A percentile compares a stretch with the other conserved stretches of the same genome.
These are phyloP conservation scores for Curvularia eragrostidis DNA, from an alignment of 2,329 filamentous ascomycete genomes.

Conservation along the genomic window DNA sequence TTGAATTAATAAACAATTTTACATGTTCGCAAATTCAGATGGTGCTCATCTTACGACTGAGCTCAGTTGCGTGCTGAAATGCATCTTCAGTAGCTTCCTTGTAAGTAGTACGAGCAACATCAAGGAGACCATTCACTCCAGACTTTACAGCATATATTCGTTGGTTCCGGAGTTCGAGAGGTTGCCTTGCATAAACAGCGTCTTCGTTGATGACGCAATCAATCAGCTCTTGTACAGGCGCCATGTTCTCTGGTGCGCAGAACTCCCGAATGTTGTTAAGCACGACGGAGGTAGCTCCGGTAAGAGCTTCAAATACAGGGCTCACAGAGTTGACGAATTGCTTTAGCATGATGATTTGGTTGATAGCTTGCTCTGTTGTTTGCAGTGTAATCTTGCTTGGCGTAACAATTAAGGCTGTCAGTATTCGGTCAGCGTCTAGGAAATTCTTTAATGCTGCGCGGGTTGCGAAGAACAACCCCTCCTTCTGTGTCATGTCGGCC, in stretches of 20 bases:
- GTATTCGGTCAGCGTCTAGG: conserved; percentile 77
- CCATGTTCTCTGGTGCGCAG: conserved; percentile 69
- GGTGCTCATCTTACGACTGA: conserved; percentile 63
- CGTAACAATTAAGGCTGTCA: conserved; percentile 81
- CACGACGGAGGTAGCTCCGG: conserved; percentile 67
- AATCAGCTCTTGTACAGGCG: conserved; percentile 69
- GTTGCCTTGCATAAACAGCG: conserved; percentile 76
- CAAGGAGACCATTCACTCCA: conserved; percentile 82
- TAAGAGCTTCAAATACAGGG: conserved; percentile 71
- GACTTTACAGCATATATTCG: conserved; percentile 89
- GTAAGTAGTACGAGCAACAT: conserved; percentile 87
- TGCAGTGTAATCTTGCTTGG: conserved; percentile 70
- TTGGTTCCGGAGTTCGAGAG: conserved; percentile 88
- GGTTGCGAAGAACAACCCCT: conserved; percentile 82
- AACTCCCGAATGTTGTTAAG: conserved; percentile 72
- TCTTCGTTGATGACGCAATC: conserved; percentile 77
- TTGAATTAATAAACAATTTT: conserved; percentile 4
- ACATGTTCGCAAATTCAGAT: neutral
- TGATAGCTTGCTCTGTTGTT: conserved; percentile 80
- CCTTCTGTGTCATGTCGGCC: conserved; percentile 79
- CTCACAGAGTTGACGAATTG: conserved; percentile 74
- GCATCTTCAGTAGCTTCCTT: conserved; percentile 86
- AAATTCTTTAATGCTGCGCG: conserved; percentile 77
- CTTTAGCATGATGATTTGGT: conserved; percentile 86
- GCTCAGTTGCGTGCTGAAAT: conserved; percentile 70